Evolutionary conservation across 1,284 basidiomycete species (phyloP).

Genomic region (Boletus mariae): DNA sequence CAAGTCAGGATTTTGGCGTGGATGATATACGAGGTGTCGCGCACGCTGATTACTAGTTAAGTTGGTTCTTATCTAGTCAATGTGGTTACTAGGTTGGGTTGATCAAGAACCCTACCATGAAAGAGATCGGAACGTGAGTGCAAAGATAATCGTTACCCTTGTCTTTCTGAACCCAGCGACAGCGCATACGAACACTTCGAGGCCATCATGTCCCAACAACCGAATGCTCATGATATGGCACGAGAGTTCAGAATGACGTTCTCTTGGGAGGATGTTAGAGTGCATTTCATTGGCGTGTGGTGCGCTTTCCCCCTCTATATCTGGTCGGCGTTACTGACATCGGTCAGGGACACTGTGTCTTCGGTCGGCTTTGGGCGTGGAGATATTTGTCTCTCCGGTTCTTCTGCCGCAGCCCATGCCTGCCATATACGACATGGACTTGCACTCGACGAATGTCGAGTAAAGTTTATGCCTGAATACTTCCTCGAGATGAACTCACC

Average conservation of each 20-base stretch:
- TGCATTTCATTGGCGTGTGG: constrained; percentile 36
- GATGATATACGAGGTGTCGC: constrained; percentile 29
- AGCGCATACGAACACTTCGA: constrained; percentile 24
- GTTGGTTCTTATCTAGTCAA: background rate
- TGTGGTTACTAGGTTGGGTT: constrained; percentile 28
- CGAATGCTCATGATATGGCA: constrained; percentile 14
- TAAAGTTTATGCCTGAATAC: constrained; percentile 37
- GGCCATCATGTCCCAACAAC: constrained; percentile 2
- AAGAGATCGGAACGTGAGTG: constrained; percentile 18
- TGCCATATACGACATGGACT: constrained; percentile 26
- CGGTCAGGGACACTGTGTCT: constrained; percentile 24
- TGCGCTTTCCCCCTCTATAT: constrained; percentile 7
- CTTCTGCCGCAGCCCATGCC: constrained; percentile 17
- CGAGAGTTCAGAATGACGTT: constrained; percentile 21
- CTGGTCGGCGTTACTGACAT: background rate
- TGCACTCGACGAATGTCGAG: constrained; percentile 35
- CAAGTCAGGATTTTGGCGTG: constrained; percentile 32
- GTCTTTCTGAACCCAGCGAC: background rate
- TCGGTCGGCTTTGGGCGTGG: constrained; percentile 29
- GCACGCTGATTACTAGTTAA: no score
- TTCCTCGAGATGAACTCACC: constrained; percentile 17
- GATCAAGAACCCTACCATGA: constrained; percentile 25
- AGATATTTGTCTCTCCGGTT: constrained; percentile 21
- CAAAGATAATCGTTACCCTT: background rate
- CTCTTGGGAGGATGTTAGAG: constrained; percentile 15